A percentile compares a stretch with the other conserved stretches of the same genome.
These are phyloP conservation scores for Solanum ahanhuiri DNA, from an alignment of 257 asterid species.

Conservation along the genomic window DNA sequence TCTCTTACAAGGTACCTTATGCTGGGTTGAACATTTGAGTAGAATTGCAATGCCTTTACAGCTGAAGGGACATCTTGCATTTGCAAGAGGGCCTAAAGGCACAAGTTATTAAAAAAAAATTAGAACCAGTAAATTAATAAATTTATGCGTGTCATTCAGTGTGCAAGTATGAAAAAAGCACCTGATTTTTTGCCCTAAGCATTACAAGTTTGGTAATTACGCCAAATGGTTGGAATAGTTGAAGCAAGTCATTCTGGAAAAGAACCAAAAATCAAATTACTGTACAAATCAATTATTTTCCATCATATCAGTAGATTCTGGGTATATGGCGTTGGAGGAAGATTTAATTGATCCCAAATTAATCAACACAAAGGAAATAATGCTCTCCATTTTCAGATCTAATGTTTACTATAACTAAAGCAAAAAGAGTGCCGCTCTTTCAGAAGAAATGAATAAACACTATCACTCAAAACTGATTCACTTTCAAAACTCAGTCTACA, in stretches of 20 bases:
- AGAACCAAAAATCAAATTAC: background rate
- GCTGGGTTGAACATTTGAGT: conserved; percentile 79
- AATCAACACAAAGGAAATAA: background rate
- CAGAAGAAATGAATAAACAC: background rate
- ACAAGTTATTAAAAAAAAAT: background rate
- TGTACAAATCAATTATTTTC: background rate
- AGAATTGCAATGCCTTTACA: conserved; percentile 77
- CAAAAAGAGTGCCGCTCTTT: background rate
- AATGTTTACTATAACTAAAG: background rate
- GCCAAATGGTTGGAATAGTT: conserved; percentile 97
- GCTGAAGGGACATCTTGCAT: conserved; percentile 96
- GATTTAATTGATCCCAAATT: background rate
- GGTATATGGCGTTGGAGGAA: background rate
- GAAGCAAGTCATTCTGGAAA: conserved; percentile 87
- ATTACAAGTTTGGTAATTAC: conserved; percentile 85
- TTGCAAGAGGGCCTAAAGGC: conserved; percentile 84
- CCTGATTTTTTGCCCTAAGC: conserved; percentile 99
- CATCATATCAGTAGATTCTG: background rate
- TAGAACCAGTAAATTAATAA: background rate
- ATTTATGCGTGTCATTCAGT: background rate
- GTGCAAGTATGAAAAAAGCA: conserved; percentile 11
- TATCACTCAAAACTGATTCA: background rate
- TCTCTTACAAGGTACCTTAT: conserved; percentile 40
- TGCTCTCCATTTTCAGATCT: background rate
- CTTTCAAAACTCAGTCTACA: background rate